Percentiles rank a stretch among this genome's conserved stretches.
Evolutionary conservation across 1,284 basidiomycete genomes (phyloP).

Genomic region (Cryptococcus sp.): DNA sequence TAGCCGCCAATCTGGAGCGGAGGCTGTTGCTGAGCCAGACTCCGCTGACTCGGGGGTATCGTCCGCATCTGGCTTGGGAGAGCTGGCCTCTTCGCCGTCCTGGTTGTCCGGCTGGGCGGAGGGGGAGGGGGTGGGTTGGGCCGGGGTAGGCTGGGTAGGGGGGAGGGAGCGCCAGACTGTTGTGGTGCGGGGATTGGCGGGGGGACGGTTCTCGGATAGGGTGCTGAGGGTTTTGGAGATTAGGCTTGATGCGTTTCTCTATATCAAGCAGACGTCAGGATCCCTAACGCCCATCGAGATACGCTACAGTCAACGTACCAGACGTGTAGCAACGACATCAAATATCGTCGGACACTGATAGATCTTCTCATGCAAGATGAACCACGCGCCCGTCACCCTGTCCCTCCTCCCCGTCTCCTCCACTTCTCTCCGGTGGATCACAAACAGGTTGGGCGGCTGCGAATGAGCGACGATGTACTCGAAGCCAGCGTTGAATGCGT

Average conservation of each 20-base stretch:
- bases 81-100: neutral
- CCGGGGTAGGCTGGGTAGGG: constrained; percentile 9
- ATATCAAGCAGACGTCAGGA: neutral
- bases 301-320: constrained; percentile 22
- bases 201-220: constrained; percentile 33
- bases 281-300: neutral
- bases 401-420: constrained; percentile 26
- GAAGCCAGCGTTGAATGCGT: constrained; percentile 37
- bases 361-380: constrained; percentile 41
- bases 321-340: constrained; percentile 31
- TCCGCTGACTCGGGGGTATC: neutral
- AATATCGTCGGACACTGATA: constrained; percentile 43
- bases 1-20: constrained; percentile 35
- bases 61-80: neutral
- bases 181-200: constrained; percentile 40
- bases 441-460: constrained; percentile 39
- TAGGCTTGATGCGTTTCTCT: constrained; percentile 36
- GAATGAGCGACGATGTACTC: constrained; percentile 45
- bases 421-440: constrained; percentile 40
- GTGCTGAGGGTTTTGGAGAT: constrained; percentile 34
- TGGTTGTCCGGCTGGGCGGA: neutral
- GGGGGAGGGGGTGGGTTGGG: neutral
- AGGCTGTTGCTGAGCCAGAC: neutral
- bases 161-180: constrained; percentile 36
- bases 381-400: constrained; percentile 33